Evolutionary conservation across 2,329 filamentous ascomycete species (phyloP).

Genomic region (Setomelanomma holmii): DNA sequence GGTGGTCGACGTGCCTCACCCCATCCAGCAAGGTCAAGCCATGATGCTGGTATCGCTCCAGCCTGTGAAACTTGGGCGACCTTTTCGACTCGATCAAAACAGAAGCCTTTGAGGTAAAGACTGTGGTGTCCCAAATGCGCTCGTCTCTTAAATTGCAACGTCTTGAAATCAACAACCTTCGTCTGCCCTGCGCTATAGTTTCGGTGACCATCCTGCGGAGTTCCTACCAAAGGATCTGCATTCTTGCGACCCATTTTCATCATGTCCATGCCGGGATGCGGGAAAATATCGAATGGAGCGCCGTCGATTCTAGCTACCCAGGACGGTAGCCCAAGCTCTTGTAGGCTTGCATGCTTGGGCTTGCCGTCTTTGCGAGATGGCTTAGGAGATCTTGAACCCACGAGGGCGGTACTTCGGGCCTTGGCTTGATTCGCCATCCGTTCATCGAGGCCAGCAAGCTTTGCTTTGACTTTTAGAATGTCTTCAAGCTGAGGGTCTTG

Average conservation of each 20-base stretch:
- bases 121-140: slow-evolving; percentile 22
- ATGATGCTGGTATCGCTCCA: slow-evolving; percentile 18
- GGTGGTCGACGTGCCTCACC: background rate
- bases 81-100: slow-evolving; percentile 22
- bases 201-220: slow-evolving; percentile 10
- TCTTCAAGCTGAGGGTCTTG: background rate
- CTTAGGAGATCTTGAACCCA: background rate
- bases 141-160: slow-evolving; percentile 7
- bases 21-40: slow-evolving; percentile 8
- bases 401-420: background rate
- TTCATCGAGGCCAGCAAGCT: background rate
- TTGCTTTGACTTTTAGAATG: background rate
- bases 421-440: background rate
- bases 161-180: slow-evolving; percentile 5
- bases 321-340: slow-evolving; percentile 13
- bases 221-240: slow-evolving; percentile 29
- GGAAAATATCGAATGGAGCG: slow-evolving; percentile 9
- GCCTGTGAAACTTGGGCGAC: slow-evolving; percentile 4
- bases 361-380: background rate
- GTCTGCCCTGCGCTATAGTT: slow-evolving; percentile 14
- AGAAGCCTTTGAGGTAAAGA: slow-evolving; percentile 42
- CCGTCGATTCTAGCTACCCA: slow-evolving; percentile 15
- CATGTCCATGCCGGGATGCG: slow-evolving; percentile 3
- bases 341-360: background rate
- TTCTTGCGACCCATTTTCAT: slow-evolving; percentile 19